Evolutionary conservation across 805 yeast genomes (phyloP), one percentile per base, ranked within the genome.

Genomic region (Candida nonsorbophila): DNA sequence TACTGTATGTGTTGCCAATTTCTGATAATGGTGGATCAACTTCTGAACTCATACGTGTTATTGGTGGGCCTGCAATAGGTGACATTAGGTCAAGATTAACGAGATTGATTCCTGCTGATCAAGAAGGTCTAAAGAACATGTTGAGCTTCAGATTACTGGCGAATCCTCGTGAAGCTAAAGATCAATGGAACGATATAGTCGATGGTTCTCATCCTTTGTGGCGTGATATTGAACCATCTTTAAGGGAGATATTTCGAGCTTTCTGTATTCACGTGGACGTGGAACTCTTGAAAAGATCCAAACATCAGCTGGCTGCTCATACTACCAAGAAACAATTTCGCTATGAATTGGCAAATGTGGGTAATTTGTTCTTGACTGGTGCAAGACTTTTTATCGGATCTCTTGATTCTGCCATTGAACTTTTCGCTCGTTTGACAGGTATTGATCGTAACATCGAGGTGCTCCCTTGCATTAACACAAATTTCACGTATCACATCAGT

Each of bases 21-120:
- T 77, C 84, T 27, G 97, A 88, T 52, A 88, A 88, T 49, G 97
- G 97, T 11, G 97, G 97, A 0, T 87, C 96, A 2, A 85, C 96
- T 0, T 80, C 94, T 16, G 97, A 88, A 54, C 72, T 88, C 14
- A 67, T 87, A 5, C 58, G 96, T 9, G 84, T 86, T 2, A 65
- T 88, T 11, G 95, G 95, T 2, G 97, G 97, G 0, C 95, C 95
- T 3, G 96, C 97, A 0, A 85, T 88, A 30, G 97, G 97, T 2
- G 97, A 88, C 49, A 68, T 88, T 3, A 61, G 97, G 27, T 84
- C 95, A 0, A 55, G 97, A 32, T 67, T 87, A 16, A 83, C 86
- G 0, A 58, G 88, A 30, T 56, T 88, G 34, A 79, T 85, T 20
- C 81, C 86, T 1, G 71, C 67, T 18, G 59, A 67, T 16, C 62